A percentile compares a stretch with the other conserved stretches of the same genome.
Evolutionary conservation across 2,329 filamentous ascomycete genomes (phyloP).

Genomic region (Ophiocordyceps camponoti-leonardi): DNA sequence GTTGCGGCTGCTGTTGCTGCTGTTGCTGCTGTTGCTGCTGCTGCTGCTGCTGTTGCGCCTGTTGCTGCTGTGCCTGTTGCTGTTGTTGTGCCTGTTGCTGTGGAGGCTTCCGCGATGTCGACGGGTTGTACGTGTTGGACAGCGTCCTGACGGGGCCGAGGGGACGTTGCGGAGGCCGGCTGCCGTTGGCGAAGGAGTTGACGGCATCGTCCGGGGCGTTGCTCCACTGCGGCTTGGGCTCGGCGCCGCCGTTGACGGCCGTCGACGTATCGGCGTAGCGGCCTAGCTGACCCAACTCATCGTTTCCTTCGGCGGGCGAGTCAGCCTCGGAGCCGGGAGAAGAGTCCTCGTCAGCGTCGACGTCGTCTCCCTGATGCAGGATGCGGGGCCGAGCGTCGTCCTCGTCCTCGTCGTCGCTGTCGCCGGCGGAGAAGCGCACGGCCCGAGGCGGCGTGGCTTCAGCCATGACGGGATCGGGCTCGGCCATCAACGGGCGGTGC

Average conservation of each 20-base stretch:
- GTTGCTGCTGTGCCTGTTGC: not conserved
- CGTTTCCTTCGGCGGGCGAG: slow-evolving; percentile 28
- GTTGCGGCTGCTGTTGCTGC: not conserved
- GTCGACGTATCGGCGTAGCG: slow-evolving; percentile 22
- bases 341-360: slow-evolving; percentile 9
- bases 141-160: slow-evolving; percentile 54
- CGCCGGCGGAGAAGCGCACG: slow-evolving; percentile 37
- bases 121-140: slow-evolving; percentile 64
- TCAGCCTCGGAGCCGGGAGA: slow-evolving; percentile 17
- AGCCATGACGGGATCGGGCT: slow-evolving; percentile 10
- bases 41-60: not conserved
- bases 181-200: slow-evolving; percentile 12
- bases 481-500: slow-evolving; percentile 1
- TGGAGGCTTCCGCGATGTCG: slow-evolving; percentile 32
- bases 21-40: not conserved
- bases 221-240: slow-evolving; percentile 21
- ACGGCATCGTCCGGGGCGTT: slow-evolving; percentile 10
- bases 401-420: slow-evolving; percentile 24
- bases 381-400: slow-evolving; percentile 21
- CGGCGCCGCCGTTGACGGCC: slow-evolving; percentile 13
- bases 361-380: slow-evolving; percentile 9
- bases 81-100: slow-evolving; percentile 24
- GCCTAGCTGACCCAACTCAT: slow-evolving; percentile 26
- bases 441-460: slow-evolving; percentile 33
- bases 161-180: slow-evolving; percentile 47